Percentiles rank a stretch among this genome's conserved stretches.
These are phyloP conservation scores for Wallacemonas sp. DNA, from an alignment of 208 protist genomes.

Conservation along the genomic window DNA sequence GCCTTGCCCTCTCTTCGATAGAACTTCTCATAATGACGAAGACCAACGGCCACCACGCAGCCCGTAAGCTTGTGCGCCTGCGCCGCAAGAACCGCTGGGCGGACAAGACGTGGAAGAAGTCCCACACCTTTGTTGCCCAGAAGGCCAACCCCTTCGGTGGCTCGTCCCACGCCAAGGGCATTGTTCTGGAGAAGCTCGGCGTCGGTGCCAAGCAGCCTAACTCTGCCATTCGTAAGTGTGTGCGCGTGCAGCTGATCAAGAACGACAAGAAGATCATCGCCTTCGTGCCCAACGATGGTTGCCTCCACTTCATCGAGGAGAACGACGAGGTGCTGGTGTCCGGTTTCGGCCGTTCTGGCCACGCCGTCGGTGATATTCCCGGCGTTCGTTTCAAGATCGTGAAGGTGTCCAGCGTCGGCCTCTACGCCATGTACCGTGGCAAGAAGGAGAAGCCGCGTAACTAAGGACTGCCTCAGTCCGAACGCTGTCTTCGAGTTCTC, in stretches of 20 bases:
- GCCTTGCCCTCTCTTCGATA: conserved; percentile 10
- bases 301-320: conserved; percentile 98
- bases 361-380: conserved; percentile 99
- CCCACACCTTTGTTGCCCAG: conserved; percentile 89
- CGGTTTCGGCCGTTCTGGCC: conserved; percentile 97
- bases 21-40: conserved; percentile 74
- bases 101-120: conserved; percentile 97
- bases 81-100: conserved; percentile 94
- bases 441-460: conserved; percentile 99
- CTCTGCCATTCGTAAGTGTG: conserved; percentile 99
- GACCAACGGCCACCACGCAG: conserved; percentile 95
- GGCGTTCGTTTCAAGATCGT: conserved; percentile 98
- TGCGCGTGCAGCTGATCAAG: conserved; percentile 99
- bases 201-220: conserved; percentile 99
- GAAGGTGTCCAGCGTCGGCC: conserved; percentile 97
- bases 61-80: conserved; percentile 92
- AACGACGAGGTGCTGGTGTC: conserved; percentile 98
- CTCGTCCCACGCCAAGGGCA: conserved; percentile 97
- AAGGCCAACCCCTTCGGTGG: conserved; percentile 97
- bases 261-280: conserved; percentile 99
- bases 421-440: conserved; percentile 95
- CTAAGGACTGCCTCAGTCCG: conserved; percentile 46
- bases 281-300: conserved; percentile 99
- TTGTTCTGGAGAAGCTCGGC: conserved; percentile 98
- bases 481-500: background rate